Evolutionary conservation across 1,284 basidiomycete genomes (phyloP).

Genomic region (Bjerkandera adusta): DNA sequence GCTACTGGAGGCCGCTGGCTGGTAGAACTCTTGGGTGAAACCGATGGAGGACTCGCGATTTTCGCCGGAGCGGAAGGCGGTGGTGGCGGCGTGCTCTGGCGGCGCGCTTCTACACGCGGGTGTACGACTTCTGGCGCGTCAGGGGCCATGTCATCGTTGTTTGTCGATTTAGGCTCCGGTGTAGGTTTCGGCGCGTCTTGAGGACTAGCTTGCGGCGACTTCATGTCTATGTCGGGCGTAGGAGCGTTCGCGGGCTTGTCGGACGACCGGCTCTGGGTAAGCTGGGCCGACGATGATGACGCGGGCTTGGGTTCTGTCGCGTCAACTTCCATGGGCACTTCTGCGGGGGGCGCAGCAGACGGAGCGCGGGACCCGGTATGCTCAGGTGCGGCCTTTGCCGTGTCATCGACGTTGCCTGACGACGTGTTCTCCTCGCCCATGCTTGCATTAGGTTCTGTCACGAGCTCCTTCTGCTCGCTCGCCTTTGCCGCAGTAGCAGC

Average conservation of each 20-base stretch:
- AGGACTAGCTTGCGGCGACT: no score
- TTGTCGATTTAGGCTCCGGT: neutral
- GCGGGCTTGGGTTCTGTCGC: neutral
- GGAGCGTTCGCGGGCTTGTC: no score
- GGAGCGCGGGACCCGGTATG: neutral
- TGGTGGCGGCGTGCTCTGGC: conserved; percentile 2
- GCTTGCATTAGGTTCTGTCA: conserved; percentile 1
- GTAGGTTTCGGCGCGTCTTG: neutral
- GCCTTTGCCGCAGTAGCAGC: conserved; percentile 3
- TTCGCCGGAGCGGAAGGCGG: neutral
- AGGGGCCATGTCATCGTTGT: neutral
- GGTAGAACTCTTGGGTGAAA: conserved; percentile 4
- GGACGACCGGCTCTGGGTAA: no score
- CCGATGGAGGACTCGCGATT: neutral
- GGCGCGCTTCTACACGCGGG: no score
- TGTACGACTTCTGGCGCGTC: no score
- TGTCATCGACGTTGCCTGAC: no score
- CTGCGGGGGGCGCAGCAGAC: neutral
- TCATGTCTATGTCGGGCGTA: no score
- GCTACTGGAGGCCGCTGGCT: no score
- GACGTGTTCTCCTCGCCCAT: neutral
- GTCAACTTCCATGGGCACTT: neutral
- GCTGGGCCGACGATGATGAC: no score
- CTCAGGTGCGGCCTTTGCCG: neutral
- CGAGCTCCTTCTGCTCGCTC: conserved; percentile 11